phyloP scores from a whole-genome alignment of 2,329 filamentous ascomycete genomes.

The Capronia coronata region DNA sequence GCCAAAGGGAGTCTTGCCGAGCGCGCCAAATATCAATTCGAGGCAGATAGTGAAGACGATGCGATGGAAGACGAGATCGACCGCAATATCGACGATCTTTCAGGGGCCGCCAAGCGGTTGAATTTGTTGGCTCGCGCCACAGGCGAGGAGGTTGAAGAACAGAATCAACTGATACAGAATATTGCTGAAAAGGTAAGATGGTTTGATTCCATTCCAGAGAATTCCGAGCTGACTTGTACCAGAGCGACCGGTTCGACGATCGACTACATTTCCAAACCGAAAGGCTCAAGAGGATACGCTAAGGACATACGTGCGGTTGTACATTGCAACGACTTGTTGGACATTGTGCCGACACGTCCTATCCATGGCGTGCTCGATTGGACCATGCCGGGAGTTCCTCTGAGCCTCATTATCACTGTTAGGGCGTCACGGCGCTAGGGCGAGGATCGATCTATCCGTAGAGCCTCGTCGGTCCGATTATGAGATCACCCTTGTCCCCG shows the following conservation, averaged over 20 bases:
- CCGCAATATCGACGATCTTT: slow-evolving; percentile 54
- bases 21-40: slow-evolving; percentile 68
- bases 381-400: neutral
- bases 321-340: neutral
- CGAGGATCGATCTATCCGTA: neutral
- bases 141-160: slow-evolving; percentile 65
- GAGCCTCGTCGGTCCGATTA: slow-evolving; percentile 19
- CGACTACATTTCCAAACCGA: slow-evolving; percentile 27
- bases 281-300: slow-evolving; percentile 27
- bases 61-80: slow-evolving; percentile 67
- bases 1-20: slow-evolving; percentile 53
- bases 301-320: neutral
- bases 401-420: slow-evolving; percentile 5
- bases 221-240: slow-evolving; percentile 11
- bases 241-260: slow-evolving; percentile 30
- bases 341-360: too few species aligned
- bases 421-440: too few species aligned
- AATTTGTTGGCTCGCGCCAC: slow-evolving; percentile 69
- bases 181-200: slow-evolving; percentile 65
- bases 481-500: slow-evolving; percentile 15
- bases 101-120: slow-evolving; percentile 59
- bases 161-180: slow-evolving; percentile 70
- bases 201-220: neutral
- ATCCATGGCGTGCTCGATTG: too few species aligned
- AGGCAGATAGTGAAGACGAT: slow-evolving; percentile 65